A percentile compares a stretch with the other conserved stretches of the same genome.
These are phyloP conservation scores for Hypoxylon sp. DNA, from an alignment of 2,329 filamentous ascomycete genomes.

Conservation along the genomic window DNA sequence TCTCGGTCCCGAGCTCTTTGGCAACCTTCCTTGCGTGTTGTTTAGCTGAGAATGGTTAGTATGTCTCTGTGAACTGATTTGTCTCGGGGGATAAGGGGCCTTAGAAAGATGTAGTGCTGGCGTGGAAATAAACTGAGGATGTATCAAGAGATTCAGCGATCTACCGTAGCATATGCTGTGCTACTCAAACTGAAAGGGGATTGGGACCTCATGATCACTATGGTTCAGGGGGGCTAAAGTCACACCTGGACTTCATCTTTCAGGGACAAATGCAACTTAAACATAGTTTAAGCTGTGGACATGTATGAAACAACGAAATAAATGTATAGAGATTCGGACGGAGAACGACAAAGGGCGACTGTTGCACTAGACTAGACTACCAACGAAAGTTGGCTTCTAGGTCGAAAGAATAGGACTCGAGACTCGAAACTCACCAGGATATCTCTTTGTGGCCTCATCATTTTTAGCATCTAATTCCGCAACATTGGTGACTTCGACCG, in stretches of 20 bases:
- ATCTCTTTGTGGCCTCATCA: slow-evolving; percentile 51
- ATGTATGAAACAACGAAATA: slow-evolving; percentile 3
- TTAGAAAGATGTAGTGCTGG: slow-evolving; percentile 6
- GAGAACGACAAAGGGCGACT: slow-evolving; percentile 11
- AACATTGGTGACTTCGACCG: slow-evolving; percentile 60
- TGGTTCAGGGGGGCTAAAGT: slow-evolving; percentile 1
- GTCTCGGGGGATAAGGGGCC: neutral
- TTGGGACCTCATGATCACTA: neutral
- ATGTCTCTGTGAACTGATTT: neutral
- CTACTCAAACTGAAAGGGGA: slow-evolving; percentile 9
- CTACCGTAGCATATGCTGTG: slow-evolving; percentile 11
- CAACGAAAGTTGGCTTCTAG: slow-evolving; percentile 15
- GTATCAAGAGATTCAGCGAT: neutral
- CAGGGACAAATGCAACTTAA: neutral
- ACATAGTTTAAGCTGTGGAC: slow-evolving; percentile 2
- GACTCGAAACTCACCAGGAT: slow-evolving; percentile 55
- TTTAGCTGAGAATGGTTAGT: slow-evolving; percentile 61
- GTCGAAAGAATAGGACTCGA: slow-evolving; percentile 9
- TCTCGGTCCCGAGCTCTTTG: slow-evolving; percentile 63
- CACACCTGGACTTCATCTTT: slow-evolving; percentile 10
- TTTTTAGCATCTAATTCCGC: slow-evolving; percentile 41
- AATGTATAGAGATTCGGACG: neutral
- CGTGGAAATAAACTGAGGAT: neutral
- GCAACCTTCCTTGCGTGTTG: slow-evolving; percentile 71
- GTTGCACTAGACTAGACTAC: neutral